Conservation (phyloP, 371 early-diverging fungal genomes). For the Lichtheimia ornata region DNA sequence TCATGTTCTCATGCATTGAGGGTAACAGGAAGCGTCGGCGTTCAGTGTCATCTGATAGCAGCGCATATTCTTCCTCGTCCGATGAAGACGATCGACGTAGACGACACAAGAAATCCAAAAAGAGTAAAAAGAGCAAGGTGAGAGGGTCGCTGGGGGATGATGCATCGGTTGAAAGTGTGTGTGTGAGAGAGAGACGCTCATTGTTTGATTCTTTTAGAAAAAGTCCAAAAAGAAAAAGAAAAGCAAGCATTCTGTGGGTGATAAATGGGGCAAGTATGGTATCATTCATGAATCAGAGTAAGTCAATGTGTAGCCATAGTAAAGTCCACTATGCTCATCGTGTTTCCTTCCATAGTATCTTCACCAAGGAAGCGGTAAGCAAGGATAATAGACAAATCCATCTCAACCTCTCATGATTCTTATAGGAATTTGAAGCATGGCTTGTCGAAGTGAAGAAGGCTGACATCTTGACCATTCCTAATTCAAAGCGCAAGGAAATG, state of each 20-base stretch:
- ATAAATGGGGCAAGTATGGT: slow-evolving; percentile 60
- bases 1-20: too few species aligned
- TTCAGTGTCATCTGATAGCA: slow-evolving; percentile 10
- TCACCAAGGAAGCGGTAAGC: slow-evolving; percentile 57
- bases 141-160: slow-evolving; percentile 10
- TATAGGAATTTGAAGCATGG: slow-evolving; percentile 77
- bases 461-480: slow-evolving; percentile 56
- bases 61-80: slow-evolving; percentile 9
- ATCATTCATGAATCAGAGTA: slow-evolving; percentile 59
- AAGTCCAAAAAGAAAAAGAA: slow-evolving; percentile 32
- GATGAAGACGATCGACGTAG: slow-evolving; percentile 13
- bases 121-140: slow-evolving; percentile 34
- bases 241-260: slow-evolving; percentile 31
- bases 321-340: too few species aligned
- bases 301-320: slow-evolving; percentile 2
- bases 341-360: slow-evolving; percentile 38
- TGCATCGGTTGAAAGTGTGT: not conserved
- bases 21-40: slow-evolving; percentile 12
- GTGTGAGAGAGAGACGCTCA: not conserved
- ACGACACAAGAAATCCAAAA: slow-evolving; percentile 20
- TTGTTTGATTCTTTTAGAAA: slow-evolving; percentile 1
- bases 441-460: slow-evolving; percentile 69
- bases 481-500: slow-evolving; percentile 59
- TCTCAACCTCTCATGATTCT: not conserved
- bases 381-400: not conserved